Evolutionary conservation across 2,329 filamentous ascomycete species (phyloP), one percentile per base, ranked within the genome.

Genomic region (Ceratocystis lukuohia): DNA sequence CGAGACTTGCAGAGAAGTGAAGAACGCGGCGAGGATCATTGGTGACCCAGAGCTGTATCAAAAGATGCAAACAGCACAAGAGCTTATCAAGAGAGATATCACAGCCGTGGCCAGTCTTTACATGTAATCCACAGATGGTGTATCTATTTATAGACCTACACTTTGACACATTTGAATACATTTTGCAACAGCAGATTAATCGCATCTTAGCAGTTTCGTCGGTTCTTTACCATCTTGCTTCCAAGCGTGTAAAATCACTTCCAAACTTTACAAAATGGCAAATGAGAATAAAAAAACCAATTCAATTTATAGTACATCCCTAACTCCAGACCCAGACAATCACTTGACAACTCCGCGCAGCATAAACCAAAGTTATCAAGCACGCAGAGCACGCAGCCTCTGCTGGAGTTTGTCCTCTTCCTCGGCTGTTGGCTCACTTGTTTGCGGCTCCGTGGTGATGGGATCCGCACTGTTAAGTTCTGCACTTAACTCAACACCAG

Each of bases 1-100:
- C 72, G 94, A 99, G 81, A 96, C 91, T 7, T 99, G 94, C 74
- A 82, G 94, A 61, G 94, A 99, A 76, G 94, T 97, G 66, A 96
- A 96, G 81, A 97, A 96, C 74, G 93, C 94, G 46, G 94, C 94
- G 33, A 83, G 94, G 70, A 90, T 99, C 70, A 92, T 99, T 71
- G 94, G 94, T 28, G 94, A 99, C 74, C 94, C 94, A 2, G 88
- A 88, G 66, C 78, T 99, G 70, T 96, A 96, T 75, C 85, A 87
- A 70, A 99, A 99, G 83, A 99, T 99, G 93, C 88, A 96, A 77
- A 86, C 86, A 69, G 95, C 93, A 71, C 93, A 97, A 82, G 94
- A 99, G 80, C 83, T 96, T 82, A 99, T 99, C 74, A 95, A 96
- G 82, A 80, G 94, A 72, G 94, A 96, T 75, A 94, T 96, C 65